Conservation (phyloP, 2,329 filamentous ascomycete genomes). For the Arthroderma sp. region DNA sequence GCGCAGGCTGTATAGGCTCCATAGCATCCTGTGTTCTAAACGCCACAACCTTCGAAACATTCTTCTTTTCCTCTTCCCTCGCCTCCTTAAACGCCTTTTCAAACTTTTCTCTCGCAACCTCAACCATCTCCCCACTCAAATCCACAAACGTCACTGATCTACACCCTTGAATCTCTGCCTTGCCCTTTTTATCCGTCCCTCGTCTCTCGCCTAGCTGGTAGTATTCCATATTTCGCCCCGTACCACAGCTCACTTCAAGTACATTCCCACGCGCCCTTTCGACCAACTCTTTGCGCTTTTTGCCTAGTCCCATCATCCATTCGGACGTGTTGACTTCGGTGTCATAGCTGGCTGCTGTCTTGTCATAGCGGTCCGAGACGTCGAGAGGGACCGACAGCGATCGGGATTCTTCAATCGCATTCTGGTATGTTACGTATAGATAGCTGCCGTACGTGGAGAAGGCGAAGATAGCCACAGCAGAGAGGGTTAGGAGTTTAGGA, state of each 20-base stretch:
- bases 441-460: constrained; percentile 33
- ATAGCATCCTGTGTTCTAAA: constrained; percentile 27
- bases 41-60: constrained; percentile 11
- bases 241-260: constrained; percentile 38
- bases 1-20: constrained; percentile 14
- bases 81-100: constrained; percentile 14
- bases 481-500: constrained; percentile 20
- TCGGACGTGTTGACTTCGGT: constrained; percentile 33
- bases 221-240: constrained; percentile 34
- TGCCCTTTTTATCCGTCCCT: constrained; percentile 20
- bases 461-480: constrained; percentile 26
- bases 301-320: constrained; percentile 28
- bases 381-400: constrained; percentile 25
- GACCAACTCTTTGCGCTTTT: constrained; percentile 30
- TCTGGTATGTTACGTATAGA: constrained; percentile 30
- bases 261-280: constrained; percentile 32
- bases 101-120: constrained; percentile 33
- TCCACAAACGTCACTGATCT: constrained; percentile 36
- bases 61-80: background rate
- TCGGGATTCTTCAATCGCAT: constrained; percentile 21
- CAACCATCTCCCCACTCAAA: constrained; percentile 35
- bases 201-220: constrained; percentile 30
- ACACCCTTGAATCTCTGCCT: constrained; percentile 20
- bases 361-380: constrained; percentile 35
- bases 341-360: constrained; percentile 31